phyloP scores from a whole-genome alignment of 495 filamentous ascomycete genomes.

The Alectoria sarmentosa region DNA sequence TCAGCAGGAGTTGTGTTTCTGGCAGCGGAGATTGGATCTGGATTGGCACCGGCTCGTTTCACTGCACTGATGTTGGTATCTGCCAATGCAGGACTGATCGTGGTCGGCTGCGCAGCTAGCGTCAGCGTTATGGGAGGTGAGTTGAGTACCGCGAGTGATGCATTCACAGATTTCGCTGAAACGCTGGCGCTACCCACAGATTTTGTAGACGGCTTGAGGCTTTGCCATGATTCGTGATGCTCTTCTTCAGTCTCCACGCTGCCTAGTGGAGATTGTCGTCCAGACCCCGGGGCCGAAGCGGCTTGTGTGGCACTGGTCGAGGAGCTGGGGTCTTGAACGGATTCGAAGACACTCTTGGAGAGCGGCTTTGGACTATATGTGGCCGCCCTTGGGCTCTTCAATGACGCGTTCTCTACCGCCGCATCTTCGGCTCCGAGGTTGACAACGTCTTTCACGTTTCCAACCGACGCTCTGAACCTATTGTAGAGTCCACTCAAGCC shows the following conservation, averaged over 20 bases:
- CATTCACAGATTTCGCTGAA: conserved; percentile 39
- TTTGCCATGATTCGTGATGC: conserved; percentile 29
- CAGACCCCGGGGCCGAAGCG: not conserved
- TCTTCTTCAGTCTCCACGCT: not conserved
- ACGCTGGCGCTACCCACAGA: conserved; percentile 48
- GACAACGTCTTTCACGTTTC: conserved; percentile 56
- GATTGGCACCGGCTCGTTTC: conserved; percentile 32
- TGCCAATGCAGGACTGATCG: conserved; percentile 39
- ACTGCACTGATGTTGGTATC: conserved; percentile 52
- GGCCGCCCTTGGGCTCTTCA: conserved; percentile 35
- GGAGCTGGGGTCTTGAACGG: not conserved
- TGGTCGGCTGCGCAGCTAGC: conserved; percentile 8
- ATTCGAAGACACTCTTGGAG: not conserved
- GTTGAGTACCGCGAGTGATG: conserved; percentile 33
- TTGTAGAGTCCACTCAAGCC: conserved; percentile 82
- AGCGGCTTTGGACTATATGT: conserved; percentile 33
- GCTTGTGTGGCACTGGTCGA: conserved; percentile 1
- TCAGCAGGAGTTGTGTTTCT: not conserved
- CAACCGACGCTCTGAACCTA: conserved; percentile 70
- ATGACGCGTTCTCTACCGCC: conserved; percentile 31
- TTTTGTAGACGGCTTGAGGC: conserved; percentile 45
- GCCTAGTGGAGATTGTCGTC: conserved; percentile 2
- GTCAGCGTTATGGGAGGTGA: conserved; percentile 6
- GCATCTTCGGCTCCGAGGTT: conserved; percentile 32
- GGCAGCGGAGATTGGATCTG: conserved; percentile 5